Evolutionary conservation across 495 filamentous ascomycete species (phyloP).

Genomic region (Aspergillus affinis): DNA sequence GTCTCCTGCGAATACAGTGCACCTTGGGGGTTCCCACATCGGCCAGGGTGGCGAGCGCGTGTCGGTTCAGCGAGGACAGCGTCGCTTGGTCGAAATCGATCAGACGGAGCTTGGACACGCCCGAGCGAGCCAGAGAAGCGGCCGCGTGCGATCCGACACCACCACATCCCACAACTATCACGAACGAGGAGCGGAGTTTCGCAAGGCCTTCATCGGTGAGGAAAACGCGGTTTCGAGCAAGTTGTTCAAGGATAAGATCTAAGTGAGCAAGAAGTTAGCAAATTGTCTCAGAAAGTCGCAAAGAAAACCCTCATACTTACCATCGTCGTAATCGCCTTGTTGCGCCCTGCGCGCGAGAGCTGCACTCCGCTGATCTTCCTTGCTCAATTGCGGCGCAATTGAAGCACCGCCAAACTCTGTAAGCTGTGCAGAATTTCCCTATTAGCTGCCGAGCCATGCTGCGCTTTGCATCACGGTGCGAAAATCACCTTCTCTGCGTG

Average conservation of each 20-base stretch:
- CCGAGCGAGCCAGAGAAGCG: slow-evolving; percentile 83
- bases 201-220: slow-evolving; percentile 76
- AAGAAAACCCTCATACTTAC: slow-evolving; percentile 31
- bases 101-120: slow-evolving; percentile 80
- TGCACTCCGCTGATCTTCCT: slow-evolving; percentile 76
- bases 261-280: slow-evolving; percentile 15
- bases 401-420: slow-evolving; percentile 72
- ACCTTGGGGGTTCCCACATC: slow-evolving; percentile 98
- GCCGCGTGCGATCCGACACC: slow-evolving; percentile 93
- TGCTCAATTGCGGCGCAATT: slow-evolving; percentile 50
- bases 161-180: slow-evolving; percentile 89
- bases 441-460: background rate
- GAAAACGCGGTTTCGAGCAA: slow-evolving; percentile 92
- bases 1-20: slow-evolving; percentile 68
- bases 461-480: background rate
- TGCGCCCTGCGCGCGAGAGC: slow-evolving; percentile 77
- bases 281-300: background rate
- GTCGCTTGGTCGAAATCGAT: slow-evolving; percentile 99
- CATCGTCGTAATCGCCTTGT: slow-evolving; percentile 88
- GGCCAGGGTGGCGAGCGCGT: slow-evolving; percentile 88
- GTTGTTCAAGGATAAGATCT: slow-evolving; percentile 93
- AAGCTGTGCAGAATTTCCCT: slow-evolving; percentile 51
- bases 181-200: slow-evolving; percentile 75
- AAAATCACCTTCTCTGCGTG: slow-evolving; percentile 36
- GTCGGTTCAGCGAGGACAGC: slow-evolving; percentile 86